Evolutionary conservation across 2,329 filamentous ascomycete genomes (phyloP).

Genomic region (Cladophialophora exuberans): DNA sequence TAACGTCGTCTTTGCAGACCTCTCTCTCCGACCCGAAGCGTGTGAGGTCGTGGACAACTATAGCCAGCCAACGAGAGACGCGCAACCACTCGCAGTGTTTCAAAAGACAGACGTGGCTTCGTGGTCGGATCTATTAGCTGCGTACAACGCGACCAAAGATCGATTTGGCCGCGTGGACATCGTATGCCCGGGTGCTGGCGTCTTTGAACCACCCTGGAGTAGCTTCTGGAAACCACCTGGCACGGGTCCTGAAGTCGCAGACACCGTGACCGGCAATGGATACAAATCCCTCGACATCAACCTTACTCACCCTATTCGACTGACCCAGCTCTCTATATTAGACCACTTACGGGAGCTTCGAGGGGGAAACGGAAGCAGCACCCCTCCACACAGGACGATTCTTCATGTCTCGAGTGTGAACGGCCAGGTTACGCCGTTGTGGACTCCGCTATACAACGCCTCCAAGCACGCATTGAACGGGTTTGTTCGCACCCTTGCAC

Average conservation of each 20-base stretch:
- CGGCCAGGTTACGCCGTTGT: conserved; percentile 44
- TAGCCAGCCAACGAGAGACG: conserved; percentile 10
- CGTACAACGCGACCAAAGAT: conserved; percentile 52
- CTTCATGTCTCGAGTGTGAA: conserved; percentile 53
- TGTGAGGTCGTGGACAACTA: conserved; percentile 43
- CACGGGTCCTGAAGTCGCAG: conserved; percentile 38
- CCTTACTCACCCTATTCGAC: conserved; percentile 48
- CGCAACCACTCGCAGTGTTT: conserved; percentile 41
- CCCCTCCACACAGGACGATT: conserved; percentile 39
- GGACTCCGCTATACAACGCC: conserved; percentile 51
- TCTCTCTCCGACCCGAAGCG: conserved; percentile 48
- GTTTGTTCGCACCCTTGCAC: conserved; percentile 53
- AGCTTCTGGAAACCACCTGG: conserved; percentile 55
- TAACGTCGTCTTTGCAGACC: conserved; percentile 50
- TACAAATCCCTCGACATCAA: conserved; percentile 55
- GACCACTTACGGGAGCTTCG: conserved; percentile 43
- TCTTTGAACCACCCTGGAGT: conserved; percentile 46
- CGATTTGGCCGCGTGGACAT: conserved; percentile 53
- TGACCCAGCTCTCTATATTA: conserved; percentile 52
- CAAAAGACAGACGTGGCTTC: conserved; percentile 50
- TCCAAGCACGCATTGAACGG: conserved; percentile 53
- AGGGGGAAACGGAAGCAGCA: conserved; percentile 23
- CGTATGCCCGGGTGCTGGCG: conserved; percentile 50
- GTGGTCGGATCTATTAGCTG: conserved; percentile 51
- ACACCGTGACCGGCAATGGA: conserved; percentile 25